Evolutionary conservation across 2,329 filamentous ascomycete genomes (phyloP), one percentile per base, ranked within the genome.

Genomic region (Metarhizium album): DNA sequence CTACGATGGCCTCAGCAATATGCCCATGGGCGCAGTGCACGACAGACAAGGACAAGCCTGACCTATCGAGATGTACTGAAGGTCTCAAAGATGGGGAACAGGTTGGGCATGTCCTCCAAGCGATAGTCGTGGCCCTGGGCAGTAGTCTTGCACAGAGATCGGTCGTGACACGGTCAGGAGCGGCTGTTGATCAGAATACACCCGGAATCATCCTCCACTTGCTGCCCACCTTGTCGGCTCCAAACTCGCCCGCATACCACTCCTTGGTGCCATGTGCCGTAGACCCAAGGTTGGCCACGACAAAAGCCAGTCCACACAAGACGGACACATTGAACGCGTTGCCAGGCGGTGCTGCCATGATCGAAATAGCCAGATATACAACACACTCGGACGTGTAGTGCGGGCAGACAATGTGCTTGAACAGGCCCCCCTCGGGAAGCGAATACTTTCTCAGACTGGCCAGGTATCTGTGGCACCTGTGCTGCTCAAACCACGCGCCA

Each of bases 331-430:
- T 96, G 52, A 88, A 64, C 50, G 78, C 55, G 31, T 72, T 67
- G 11, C 82, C 85, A 7, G 69, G 60, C 0, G 90, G 90, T 1
- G 90, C 89, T 29, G 84, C 82, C 38, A 86, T 66, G 45, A 93
- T 68, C 2, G 88, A 79, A 56, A 98, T 69, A n/a, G 84, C 78
- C 20, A 90, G 63, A 64, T 98, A 97, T 52, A 96, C 80, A 40
- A 86, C 64, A 62, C 87, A 90, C 70, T 97, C 93, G 61, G 85
- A 88, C 3, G 86, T 86, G 67, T 97, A 98, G 68, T 98, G 93
- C 18, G 93, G 90, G 59, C 87, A 94, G 38, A 96, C 69, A 22
- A 94, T 67, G 52, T 75, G 73, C 43, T 73, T 73, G 66, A 97
- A 98, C 52, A 86, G 69, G 2, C 84, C 83, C 53, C 85, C 76